phyloP scores from a whole-genome alignment of 2,329 filamentous ascomycete species.

The Colletotrichum ledebouriae region DNA sequence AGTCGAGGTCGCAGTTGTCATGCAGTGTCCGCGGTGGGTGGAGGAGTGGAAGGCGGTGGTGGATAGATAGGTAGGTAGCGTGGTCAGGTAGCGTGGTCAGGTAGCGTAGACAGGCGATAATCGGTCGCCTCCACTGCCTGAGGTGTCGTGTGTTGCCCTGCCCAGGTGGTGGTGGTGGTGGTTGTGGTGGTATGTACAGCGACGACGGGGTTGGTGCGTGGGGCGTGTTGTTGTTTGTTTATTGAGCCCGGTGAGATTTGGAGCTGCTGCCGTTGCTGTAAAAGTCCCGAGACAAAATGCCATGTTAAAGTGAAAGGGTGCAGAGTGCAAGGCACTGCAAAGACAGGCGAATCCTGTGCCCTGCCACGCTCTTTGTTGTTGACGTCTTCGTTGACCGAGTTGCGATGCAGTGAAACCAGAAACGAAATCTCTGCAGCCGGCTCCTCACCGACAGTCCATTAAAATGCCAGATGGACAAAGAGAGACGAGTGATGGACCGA shows the following conservation, averaged over 20 bases:
- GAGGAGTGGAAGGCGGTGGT: slow-evolving; percentile 13
- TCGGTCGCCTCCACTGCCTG: slow-evolving; percentile 1
- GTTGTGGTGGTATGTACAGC: slow-evolving; percentile 1
- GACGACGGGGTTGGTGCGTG: slow-evolving; percentile 25
- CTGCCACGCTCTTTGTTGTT: slow-evolving; percentile 16
- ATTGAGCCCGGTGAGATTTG: slow-evolving; percentile 7
- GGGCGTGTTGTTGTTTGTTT: slow-evolving; percentile 37
- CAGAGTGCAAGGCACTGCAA: slow-evolving; percentile 15
- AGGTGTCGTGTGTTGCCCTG: neutral
- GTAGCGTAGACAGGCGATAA: neutral
- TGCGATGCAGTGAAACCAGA: slow-evolving; percentile 26
- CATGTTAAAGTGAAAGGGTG: slow-evolving; percentile 24
- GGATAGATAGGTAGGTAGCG: neutral
- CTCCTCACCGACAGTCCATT: slow-evolving; percentile 27
- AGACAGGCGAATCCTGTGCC: slow-evolving; percentile 20
- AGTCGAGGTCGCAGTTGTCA: neutral
- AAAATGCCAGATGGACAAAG: slow-evolving; percentile 3
- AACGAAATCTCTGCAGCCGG: neutral
- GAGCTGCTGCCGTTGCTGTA: slow-evolving; percentile 13
- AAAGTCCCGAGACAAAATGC: neutral
- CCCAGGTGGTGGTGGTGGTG: neutral
- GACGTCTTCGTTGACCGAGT: slow-evolving; percentile 35
- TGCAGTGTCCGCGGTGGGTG: slow-evolving; percentile 24
- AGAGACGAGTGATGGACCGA: slow-evolving; percentile 23
- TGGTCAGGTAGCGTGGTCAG: neutral